Percentiles rank a stretch among this genome's conserved stretches.
phyloP scores from a whole-genome alignment of 306 rosid genomes.

The Cyamopsis tetragonoloba region DNA sequence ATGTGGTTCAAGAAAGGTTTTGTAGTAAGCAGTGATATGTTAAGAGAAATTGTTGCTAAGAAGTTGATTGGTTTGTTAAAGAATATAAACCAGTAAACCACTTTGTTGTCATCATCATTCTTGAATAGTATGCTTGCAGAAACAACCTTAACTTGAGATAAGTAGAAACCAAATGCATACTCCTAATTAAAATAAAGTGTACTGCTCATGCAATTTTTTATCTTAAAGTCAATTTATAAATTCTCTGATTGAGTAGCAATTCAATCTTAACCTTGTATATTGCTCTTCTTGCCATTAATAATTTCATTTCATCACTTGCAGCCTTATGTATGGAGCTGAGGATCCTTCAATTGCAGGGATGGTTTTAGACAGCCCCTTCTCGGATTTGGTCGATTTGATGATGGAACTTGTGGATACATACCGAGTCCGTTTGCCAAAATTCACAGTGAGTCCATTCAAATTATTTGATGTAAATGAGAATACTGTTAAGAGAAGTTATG shows the following conservation, averaged over 20 bases:
- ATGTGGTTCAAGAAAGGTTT: background rate
- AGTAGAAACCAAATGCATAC: background rate
- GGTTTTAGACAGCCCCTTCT: conserved; percentile 96
- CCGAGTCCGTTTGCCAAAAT: conserved; percentile 80
- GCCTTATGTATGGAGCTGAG: conserved; percentile 96
- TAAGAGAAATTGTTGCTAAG: no score
- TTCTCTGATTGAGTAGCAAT: background rate
- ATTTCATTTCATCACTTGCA: conserved; percentile 43
- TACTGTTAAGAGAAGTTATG: background rate
- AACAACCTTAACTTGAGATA: background rate
- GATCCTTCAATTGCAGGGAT: conserved; percentile 98
- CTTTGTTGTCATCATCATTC: background rate
- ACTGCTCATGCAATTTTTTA: background rate
- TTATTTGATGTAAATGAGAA: background rate
- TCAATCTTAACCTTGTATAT: background rate
- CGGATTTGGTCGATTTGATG: conserved; percentile 95
- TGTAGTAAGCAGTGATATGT: background rate
- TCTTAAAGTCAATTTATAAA: background rate
- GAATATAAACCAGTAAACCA: background rate
- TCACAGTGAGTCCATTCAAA: conserved; percentile 67
- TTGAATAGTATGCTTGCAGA: background rate
- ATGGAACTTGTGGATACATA: conserved; percentile 93
- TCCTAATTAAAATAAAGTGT: background rate
- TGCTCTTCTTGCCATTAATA: conserved; percentile 33
- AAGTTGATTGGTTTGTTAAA: background rate